Base-by-base conservation (phyloP, 2,329 filamentous ascomycete species). In the Triangularia verruculosa region DNA sequence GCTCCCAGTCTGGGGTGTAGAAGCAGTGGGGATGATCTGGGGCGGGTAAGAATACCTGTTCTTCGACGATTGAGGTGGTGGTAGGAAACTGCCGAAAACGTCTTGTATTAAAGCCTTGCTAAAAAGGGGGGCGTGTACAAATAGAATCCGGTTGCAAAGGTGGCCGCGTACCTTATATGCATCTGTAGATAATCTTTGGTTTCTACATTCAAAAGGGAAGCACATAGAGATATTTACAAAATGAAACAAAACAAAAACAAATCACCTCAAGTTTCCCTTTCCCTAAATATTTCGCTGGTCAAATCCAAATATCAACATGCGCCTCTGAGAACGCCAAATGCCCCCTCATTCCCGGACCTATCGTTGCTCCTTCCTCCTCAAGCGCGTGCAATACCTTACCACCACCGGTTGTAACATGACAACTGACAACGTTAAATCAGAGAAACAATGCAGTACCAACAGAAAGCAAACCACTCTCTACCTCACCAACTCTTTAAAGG, bases 81-180 rank as follows among this genome's bases (percentile, higher is more conserved):
- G 34, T n/a, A n/a, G 34, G 39, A 47, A 17, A 47, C 39, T 11
- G n/a, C 39, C 5, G 17, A 17, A 17, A 15, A 47, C n/a, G 20
- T 17, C n/a, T 20, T 63, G 64, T 64, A 63, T 61, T 17, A 51
- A 62, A 65, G 32, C 61, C 56, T 59, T 53, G 64, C 63, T 56
- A n/a, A 28, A 57, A 34, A n/a, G n/a, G n/a, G 9, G 57, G 57
- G 59, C 61, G 51, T 69, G 66, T 68, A 69, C 60, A 65, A 66
- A 68, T 68, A 70, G 61, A 65, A 65, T 43, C 30, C 43, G 28
- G 34, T 12, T 39, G 34, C 6, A n/a, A 39, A 39, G 13, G 34
- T n/a, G n/a, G 27, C 9, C 9, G 27, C 27, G 27, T 47, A 47
- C 27, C 4, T 28, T 47, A 11, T 47, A 17, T 12, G 20, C n/a